These are phyloP conservation scores for Leishmania major DNA, from an alignment of 208 protist genomes.

Conservation along the genomic window DNA sequence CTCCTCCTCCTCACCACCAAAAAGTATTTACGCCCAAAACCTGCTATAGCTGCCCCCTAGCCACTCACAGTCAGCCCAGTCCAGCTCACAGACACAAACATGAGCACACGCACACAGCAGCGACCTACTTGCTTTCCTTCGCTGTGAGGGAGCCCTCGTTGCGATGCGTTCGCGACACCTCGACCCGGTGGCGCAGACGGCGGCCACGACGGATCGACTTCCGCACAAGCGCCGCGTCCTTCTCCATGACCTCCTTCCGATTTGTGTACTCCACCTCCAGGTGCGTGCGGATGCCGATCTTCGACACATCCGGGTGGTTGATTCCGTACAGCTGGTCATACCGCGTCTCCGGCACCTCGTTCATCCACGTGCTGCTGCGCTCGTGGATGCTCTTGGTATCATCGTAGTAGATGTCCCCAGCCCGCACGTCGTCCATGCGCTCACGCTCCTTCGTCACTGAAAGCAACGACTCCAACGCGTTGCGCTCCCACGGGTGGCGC, in stretches of 20 bases:
- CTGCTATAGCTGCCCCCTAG: too few relatives aligned
- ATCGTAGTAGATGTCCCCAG: slow-evolving; percentile 86
- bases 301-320: slow-evolving; percentile 79
- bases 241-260: slow-evolving; percentile 71
- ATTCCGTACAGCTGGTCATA: slow-evolving; percentile 90
- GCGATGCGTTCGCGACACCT: slow-evolving; percentile 75
- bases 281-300: slow-evolving; percentile 88
- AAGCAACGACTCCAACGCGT: slow-evolving; percentile 67
- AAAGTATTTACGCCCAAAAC: not conserved
- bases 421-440: slow-evolving; percentile 76
- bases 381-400: slow-evolving; percentile 68
- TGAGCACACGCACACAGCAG: not conserved
- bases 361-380: slow-evolving; percentile 85
- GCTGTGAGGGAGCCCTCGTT: slow-evolving; percentile 52
- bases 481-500: slow-evolving; percentile 72
- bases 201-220: slow-evolving; percentile 68
- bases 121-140: slow-evolving; percentile 18
- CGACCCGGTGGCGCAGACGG: slow-evolving; percentile 77
- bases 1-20: not conserved
- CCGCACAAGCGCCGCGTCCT: slow-evolving; percentile 77
- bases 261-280: slow-evolving; percentile 85
- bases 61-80: not conserved
- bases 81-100: not conserved
- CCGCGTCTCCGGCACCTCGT: slow-evolving; percentile 87
- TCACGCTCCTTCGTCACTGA: slow-evolving; percentile 53